phyloP scores from a whole-genome alignment of 2,329 filamentous ascomycete species.

The Microdochium bolleyi region DNA sequence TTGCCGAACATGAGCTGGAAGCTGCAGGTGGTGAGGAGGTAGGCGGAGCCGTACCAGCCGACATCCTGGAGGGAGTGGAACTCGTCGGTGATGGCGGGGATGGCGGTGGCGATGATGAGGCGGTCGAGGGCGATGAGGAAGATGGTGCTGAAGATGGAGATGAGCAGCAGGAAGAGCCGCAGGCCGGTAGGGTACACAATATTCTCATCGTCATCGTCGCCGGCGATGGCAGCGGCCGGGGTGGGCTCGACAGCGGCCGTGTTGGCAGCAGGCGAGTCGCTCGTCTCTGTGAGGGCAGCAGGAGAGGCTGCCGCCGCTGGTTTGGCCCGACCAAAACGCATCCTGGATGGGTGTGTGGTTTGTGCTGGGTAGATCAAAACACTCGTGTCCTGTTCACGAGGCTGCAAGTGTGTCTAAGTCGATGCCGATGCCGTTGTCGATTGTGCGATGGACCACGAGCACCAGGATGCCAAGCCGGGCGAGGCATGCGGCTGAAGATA shows the following conservation, averaged over 20 bases:
- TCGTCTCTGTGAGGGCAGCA: neutral
- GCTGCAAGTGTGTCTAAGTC: too few species aligned
- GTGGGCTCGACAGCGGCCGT: neutral
- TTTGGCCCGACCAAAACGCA: neutral
- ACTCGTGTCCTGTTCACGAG: neutral
- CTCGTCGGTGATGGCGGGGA: slow-evolving; percentile 28
- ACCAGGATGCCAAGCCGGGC: too few species aligned
- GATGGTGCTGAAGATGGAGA: slow-evolving; percentile 25
- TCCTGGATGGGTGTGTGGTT: neutral
- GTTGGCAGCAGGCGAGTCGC: neutral
- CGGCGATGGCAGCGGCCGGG: neutral
- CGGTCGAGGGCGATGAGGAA: slow-evolving; percentile 30
- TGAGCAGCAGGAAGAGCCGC: slow-evolving; percentile 20
- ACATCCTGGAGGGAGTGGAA: slow-evolving; percentile 27
- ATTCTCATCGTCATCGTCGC: slow-evolving; percentile 4
- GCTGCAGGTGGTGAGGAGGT: slow-evolving; percentile 24
- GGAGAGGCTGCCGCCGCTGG: neutral
- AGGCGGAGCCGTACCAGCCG: slow-evolving; percentile 31
- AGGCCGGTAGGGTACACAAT: slow-evolving; percentile 23
- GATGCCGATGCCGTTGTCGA: too few species aligned
- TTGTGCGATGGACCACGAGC: too few species aligned
- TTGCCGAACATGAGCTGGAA: slow-evolving; percentile 32
- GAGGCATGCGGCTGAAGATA: too few species aligned
- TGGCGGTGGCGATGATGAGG: slow-evolving; percentile 27
- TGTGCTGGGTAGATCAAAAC: neutral